phyloP scores from a whole-genome alignment of 75 land plant genomes.

The Isoetes taiwanensis region DNA sequence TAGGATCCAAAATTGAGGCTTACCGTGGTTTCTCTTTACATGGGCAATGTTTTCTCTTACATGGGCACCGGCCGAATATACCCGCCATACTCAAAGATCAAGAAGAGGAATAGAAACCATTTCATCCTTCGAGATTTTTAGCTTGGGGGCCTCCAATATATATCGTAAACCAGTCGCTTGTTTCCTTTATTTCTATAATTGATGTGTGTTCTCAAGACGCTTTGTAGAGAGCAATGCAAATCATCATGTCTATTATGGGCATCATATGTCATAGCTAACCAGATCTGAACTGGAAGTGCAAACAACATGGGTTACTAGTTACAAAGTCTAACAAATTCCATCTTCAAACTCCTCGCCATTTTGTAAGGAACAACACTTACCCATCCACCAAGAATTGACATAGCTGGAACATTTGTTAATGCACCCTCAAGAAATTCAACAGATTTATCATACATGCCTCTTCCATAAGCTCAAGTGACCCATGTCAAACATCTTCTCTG shows the following conservation, averaged over 20 bases:
- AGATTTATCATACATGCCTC: constrained; percentile 69
- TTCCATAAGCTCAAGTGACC: constrained; percentile 93
- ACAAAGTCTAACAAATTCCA: neutral
- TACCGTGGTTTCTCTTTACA: neutral
- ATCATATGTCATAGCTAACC: constrained; percentile 99
- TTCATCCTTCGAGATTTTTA: constrained; percentile 84
- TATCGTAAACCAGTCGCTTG: constrained; percentile 90
- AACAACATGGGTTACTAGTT: too few species aligned
- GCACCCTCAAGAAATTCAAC: constrained; percentile 90
- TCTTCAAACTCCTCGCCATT: neutral
- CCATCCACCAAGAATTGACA: constrained; percentile 87
- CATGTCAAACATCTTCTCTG: constrained; percentile 74
- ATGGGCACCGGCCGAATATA: too few species aligned
- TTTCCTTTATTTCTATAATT: constrained; percentile 47
- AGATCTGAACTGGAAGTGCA: constrained; percentile 96
- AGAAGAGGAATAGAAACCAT: constrained; percentile 90
- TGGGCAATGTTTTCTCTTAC: too few species aligned
- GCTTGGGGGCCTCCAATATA: constrained; percentile 90
- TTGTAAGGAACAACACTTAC: constrained; percentile 19
- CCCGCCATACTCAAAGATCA: constrained; percentile 72
- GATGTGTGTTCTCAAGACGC: constrained; percentile 62
- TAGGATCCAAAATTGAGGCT: constrained; percentile 2
- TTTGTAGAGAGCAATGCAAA: constrained; percentile 75
- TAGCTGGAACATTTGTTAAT: constrained; percentile 57
- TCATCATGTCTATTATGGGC: constrained; percentile 77